Base-by-base conservation (phyloP, 2,329 filamentous ascomycete species). In the Monascus ruber region DNA sequence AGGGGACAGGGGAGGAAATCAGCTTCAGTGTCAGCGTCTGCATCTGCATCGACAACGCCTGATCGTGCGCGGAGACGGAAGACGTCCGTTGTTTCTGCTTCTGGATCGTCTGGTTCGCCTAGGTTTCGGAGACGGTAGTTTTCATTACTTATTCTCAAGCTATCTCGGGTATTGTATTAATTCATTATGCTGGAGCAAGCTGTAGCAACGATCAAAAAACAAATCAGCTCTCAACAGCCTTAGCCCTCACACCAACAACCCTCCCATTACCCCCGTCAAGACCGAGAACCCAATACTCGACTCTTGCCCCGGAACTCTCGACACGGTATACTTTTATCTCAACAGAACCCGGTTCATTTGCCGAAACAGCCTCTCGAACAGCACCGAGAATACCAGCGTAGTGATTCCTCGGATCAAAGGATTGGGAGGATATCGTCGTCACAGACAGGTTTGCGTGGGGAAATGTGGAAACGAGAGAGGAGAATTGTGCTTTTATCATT, bases 261-360 rank as follows among this genome's bases (percentile, higher is more conserved):
- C 71, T 74, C 11, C 70, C 73, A 8, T 71, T 73, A 37, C 73
- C 66, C 10, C 64, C 64, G 52, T 80, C 72, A 49, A 82, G 58
- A 24, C 76, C 77, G 35, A 94, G 66, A 42, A 94, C 67, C 73
- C 81, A 94, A 62, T 94, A 94, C 64, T 93, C 84, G 9, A 72
- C 71, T 55, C 81, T 73, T 25, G 79, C 76, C 8, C 68, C 67
- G 34, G 74, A 77, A 50, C 76, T 69, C 42, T 71, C 66, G 6
- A 93, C 77, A 38, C 75, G 70, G 54, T 91, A 94, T 24, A 94
- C 79, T 55, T 80, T 76, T 38, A 89, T 75, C 46, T 85, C 79
- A 2, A 82, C 55, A 72, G 68, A 24, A 72, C 73, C 9, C 46
- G 48, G n/a, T 73, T 42, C 42, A 7, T 38, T 42, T 24, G 44